phyloP scores from a whole-genome alignment of 176 grass and related monocot species.

The Carex littledalei region DNA sequence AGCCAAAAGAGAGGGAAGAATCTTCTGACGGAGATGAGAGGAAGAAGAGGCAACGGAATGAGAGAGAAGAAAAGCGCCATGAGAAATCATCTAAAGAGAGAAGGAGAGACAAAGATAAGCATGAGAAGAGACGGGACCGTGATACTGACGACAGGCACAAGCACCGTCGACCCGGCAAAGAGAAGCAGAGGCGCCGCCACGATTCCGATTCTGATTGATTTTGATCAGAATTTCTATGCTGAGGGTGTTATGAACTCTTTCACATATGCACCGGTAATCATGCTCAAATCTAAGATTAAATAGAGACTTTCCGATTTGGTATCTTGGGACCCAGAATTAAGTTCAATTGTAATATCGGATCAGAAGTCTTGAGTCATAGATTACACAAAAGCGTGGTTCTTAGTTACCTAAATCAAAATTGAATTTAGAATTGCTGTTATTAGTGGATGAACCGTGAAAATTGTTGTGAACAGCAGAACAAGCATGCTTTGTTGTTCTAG shows the following conservation, averaged over 20 bases:
- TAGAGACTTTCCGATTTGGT: background rate
- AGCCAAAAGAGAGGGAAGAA: conserved; percentile 35
- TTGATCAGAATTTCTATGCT: background rate
- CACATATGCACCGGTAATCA: background rate
- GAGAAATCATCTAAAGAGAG: conserved; percentile 35
- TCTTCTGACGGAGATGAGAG: conserved; percentile 37
- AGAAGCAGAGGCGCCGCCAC: conserved; percentile 61
- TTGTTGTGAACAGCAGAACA: background rate
- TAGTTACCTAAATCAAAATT: background rate
- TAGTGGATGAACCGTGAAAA: background rate
- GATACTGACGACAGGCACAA: conserved; percentile 37
- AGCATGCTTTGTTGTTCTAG: background rate
- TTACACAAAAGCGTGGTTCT: background rate
- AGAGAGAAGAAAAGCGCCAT: conserved; percentile 34
- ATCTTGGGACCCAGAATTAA: background rate
- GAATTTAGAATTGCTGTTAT: background rate
- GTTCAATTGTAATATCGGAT: background rate
- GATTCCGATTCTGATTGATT: conserved; percentile 53
- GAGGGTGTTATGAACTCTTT: background rate
- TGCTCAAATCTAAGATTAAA: background rate
- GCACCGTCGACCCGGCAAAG: conserved; percentile 34
- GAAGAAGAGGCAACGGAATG: conserved; percentile 39
- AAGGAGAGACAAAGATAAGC: conserved; percentile 46
- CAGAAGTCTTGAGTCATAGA: background rate
- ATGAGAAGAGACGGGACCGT: conserved; percentile 39